These are phyloP conservation scores for Fusarium robinianum DNA, from an alignment of 2,329 filamentous ascomycete genomes.

Conservation along the genomic window DNA sequence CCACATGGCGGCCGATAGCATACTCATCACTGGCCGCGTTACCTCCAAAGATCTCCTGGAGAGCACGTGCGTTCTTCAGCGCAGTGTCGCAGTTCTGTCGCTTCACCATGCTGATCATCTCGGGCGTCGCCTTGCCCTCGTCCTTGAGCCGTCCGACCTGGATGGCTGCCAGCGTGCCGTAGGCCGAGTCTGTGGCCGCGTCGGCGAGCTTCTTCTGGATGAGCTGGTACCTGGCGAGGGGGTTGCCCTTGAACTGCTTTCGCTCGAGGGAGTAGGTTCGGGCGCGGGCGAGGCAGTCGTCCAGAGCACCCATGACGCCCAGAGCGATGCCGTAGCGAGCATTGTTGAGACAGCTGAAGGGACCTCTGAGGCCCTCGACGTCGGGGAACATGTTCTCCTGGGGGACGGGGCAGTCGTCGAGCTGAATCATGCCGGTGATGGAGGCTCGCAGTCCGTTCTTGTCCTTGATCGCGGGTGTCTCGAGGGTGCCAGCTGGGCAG, in stretches of 20 bases:
- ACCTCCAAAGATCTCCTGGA: conserved; percentile 96
- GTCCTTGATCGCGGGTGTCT: conserved; percentile 90
- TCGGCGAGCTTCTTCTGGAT: conserved; percentile 98
- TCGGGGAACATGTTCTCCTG: conserved; percentile 93
- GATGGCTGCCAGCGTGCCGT: conserved; percentile 84
- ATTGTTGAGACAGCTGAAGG: conserved; percentile 93
- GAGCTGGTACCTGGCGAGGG: conserved; percentile 93
- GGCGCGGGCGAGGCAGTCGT: conserved; percentile 84
- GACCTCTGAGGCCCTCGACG: conserved; percentile 82
- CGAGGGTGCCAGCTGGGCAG: conserved; percentile 85
- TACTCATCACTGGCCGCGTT: conserved; percentile 99
- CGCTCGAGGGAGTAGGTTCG: conserved; percentile 88
- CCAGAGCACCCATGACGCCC: conserved; percentile 90
- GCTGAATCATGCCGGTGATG: conserved; percentile 96
- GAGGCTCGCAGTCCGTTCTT: conserved; percentile 94
- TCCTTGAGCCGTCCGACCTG: conserved; percentile 95
- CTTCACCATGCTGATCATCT: conserved; percentile 98
- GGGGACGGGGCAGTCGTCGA: conserved; percentile 87
- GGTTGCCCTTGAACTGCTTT: conserved; percentile 95
- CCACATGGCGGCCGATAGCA: conserved; percentile 89
- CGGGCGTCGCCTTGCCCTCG: conserved; percentile 80
- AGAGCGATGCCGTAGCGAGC: conserved; percentile 93
- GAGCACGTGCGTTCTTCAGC: conserved; percentile 72
- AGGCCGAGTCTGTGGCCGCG: conserved; percentile 87
- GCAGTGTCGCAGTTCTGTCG: conserved; percentile 95